Base-by-base conservation (phyloP, 2,329 filamentous ascomycete genomes). In the Teratosphaeria nubilosa region DNA sequence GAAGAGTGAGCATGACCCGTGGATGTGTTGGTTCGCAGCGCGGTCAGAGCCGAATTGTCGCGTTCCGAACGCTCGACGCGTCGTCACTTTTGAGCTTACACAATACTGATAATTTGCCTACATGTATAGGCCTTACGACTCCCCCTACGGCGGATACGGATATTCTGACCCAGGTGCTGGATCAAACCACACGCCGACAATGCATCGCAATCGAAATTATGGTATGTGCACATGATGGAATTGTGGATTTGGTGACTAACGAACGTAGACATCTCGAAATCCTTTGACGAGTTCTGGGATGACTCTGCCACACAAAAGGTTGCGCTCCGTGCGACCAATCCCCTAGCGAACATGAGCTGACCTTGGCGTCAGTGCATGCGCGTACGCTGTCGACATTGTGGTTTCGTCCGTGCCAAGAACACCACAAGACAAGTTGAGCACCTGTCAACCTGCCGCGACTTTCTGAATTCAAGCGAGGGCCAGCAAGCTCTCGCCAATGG, bases 361-460 rank as follows among this genome's bases (percentile, higher is more conserved):
- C 37, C 45, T 41, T 20, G 25, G n/a, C 24, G 41, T n/a, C 53
- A 77, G 73, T 78, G 77, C 65, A 76, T 76, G 63, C 78, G 77
- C 60, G 75, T 78, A 13, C 74, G 77, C 63, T 79, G 77, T 63
- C 69, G 74, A 20, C 72, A 77, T 60, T 80, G 77, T 68, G 77
- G 77, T 59, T 79, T 73, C 64, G 74, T 77, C 48, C 74, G 77
- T 60, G 77, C 77, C 34, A 78, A 78, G 69, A 80, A 80, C 67
- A 77, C 76, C 11, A 79, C 77, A 10, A 74, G 77, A 60, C 77
- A 80, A 66, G 76, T 78, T 59, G 76, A 80, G 60, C 77, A 80
- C 62, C 73, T 80, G 2, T 73, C 76, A 53, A 68, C 71, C 57
- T 80, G 77, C 63, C 70, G 74, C 60, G 65, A 69, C 6, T 79